These are phyloP conservation scores for Bocquillonia castaneifolia DNA, from an alignment of 441 rosid species.

Conservation along the genomic window DNA sequence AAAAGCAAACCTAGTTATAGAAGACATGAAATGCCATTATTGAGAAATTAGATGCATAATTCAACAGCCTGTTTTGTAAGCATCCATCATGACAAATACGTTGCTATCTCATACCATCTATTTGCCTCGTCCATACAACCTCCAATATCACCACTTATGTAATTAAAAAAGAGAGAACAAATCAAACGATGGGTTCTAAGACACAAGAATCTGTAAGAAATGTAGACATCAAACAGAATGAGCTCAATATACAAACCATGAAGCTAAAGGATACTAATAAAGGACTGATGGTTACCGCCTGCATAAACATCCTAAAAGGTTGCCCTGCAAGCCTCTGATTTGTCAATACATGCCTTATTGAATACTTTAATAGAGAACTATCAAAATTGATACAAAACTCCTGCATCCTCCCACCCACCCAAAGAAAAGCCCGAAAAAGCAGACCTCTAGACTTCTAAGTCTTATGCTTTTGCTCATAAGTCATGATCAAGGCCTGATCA, in stretches of 20 bases:
- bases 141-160: conserved; percentile 11
- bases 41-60: conserved; percentile 14
- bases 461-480: background rate
- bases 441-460: background rate
- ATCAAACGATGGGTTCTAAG: background rate
- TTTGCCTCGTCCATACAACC: background rate
- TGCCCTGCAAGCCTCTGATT: background rate
- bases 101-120: conserved; percentile 13
- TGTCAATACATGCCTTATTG: background rate
- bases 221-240: background rate
- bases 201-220: background rate
- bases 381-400: background rate
- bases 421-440: background rate
- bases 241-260: background rate
- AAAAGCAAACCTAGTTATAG: conserved; percentile 10
- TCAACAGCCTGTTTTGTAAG: conserved; percentile 19
- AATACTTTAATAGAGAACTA: background rate
- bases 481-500: background rate
- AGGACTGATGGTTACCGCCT: background rate
- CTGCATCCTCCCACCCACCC: background rate
- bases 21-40: conserved; percentile 16
- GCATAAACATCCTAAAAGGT: background rate
- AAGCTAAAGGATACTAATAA: background rate
- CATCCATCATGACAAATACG: conserved; percentile 20
- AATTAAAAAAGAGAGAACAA: background rate